These are phyloP conservation scores for Fraxinus nigra DNA, from an alignment of 305 asterid genomes.

Conservation along the genomic window DNA sequence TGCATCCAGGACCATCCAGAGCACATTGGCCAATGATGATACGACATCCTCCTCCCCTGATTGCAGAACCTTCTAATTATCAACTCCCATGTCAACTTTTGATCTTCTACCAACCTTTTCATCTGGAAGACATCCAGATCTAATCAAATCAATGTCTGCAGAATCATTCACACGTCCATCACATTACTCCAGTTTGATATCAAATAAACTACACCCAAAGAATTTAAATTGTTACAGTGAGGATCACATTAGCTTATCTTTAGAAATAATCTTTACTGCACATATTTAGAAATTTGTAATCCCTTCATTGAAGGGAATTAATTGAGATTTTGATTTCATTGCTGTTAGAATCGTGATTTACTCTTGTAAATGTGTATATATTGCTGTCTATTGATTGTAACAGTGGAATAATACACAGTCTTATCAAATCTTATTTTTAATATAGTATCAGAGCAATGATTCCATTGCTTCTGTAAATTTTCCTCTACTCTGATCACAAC, in stretches of 20 bases:
- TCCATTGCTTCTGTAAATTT: too few species aligned
- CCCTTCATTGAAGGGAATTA: background rate
- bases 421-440: too few species aligned
- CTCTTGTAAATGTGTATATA: background rate
- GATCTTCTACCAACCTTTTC: slow-evolving; percentile 67
- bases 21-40: slow-evolving; percentile 79
- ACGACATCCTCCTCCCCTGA: slow-evolving; percentile 90
- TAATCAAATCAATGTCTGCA: background rate
- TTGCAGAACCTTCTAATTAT: slow-evolving; percentile 74
- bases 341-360: background rate
- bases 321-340: background rate
- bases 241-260: background rate
- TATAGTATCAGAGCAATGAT: too few species aligned
- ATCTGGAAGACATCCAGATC: slow-evolving; percentile 43
- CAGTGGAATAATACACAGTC: background rate
- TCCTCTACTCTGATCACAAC: too few species aligned
- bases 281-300: background rate
- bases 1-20: slow-evolving; percentile 97
- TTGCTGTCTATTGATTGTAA: background rate
- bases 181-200: background rate
- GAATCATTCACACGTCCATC: background rate
- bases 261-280: background rate
- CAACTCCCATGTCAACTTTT: slow-evolving; percentile 69
- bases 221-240: too few species aligned
- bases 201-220: background rate